A percentile compares a stretch with the other conserved stretches of the same genome.
phyloP scores from a whole-genome alignment of 768 basidiomycete genomes.

The Suillus luteus region DNA sequence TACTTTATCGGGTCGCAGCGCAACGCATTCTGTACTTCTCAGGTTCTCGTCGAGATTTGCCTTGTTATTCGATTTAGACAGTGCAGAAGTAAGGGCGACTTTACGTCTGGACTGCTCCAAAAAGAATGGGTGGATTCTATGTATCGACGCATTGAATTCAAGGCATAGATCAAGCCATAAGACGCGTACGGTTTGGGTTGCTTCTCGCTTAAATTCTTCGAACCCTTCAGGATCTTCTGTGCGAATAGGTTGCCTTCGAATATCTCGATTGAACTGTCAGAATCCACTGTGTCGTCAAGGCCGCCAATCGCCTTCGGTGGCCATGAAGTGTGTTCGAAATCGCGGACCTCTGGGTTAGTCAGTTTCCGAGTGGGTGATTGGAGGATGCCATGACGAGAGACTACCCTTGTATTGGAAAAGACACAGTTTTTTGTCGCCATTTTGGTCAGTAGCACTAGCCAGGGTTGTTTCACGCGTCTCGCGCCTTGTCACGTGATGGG shows the following conservation, averaged over 20 bases:
- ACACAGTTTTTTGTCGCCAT: neutral
- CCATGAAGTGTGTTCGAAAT: neutral
- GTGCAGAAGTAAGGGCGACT: conserved; percentile 2
- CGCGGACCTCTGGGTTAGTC: neutral
- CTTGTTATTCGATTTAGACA: neutral
- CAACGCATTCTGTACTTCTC: conserved; percentile 1
- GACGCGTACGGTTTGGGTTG: conserved; percentile 12
- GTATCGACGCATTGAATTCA: conserved; percentile 10
- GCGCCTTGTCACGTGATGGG: neutral
- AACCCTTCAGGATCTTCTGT: conserved; percentile 15
- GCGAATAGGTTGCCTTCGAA: conserved; percentile 23
- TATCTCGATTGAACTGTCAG: conserved; percentile 36
- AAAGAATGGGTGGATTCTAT: conserved; percentile 25
- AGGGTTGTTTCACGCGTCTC: neutral
- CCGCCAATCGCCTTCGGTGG: neutral
- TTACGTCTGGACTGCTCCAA: conserved; percentile 10
- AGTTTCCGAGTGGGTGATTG: neutral
- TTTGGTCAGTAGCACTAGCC: neutral
- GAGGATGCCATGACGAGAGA: neutral
- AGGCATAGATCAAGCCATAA: conserved; percentile 2
- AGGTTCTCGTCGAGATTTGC: neutral
- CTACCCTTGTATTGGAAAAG: neutral
- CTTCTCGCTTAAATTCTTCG: conserved; percentile 23
- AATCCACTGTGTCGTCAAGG: conserved; percentile 19
- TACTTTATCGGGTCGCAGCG: neutral